phyloP scores from a whole-genome alignment of 495 filamentous ascomycete genomes.

The Barbatosphaeria neglecta region DNA sequence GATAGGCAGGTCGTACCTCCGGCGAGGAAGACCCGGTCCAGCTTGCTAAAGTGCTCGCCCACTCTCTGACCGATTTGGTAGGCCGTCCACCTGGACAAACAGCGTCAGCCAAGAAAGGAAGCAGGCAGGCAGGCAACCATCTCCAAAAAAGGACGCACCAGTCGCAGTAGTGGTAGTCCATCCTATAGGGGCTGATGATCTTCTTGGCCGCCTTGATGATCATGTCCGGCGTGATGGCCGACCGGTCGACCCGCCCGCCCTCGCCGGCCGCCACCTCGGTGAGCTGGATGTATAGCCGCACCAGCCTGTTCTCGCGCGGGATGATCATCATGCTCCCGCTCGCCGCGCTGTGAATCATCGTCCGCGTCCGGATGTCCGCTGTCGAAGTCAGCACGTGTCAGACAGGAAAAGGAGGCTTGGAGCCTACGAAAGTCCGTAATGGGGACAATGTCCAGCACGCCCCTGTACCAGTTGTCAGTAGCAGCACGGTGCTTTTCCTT shows the following conservation, averaged over 20 bases:
- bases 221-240: conserved; percentile 43
- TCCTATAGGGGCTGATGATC: conserved; percentile 49
- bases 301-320: conserved; percentile 55
- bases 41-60: conserved; percentile 46
- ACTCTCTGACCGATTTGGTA: conserved; percentile 66
- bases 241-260: conserved; percentile 29
- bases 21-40: conserved; percentile 53
- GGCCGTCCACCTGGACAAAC: conserved; percentile 23
- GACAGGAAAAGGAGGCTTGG: not conserved
- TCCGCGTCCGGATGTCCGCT: conserved; percentile 54
- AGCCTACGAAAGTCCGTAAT: conserved; percentile 52
- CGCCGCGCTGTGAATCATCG: conserved; percentile 52
- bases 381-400: not conserved
- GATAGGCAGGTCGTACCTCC: conserved; percentile 20
- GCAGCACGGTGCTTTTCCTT: not conserved
- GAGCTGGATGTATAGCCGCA: conserved; percentile 61
- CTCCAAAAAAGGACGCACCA: conserved; percentile 14
- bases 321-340: conserved; percentile 58
- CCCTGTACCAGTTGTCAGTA: conserved; percentile 16
- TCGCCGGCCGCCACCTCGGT: conserved; percentile 30
- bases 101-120: conserved; percentile 6
- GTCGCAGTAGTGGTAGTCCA: conserved; percentile 46
- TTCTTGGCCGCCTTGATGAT: conserved; percentile 48
- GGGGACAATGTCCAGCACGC: conserved; percentile 53
- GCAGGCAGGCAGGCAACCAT: too few relatives aligned